Conservation (phyloP, 805 yeast species). For the Spathaspora passalidarum region DNA sequence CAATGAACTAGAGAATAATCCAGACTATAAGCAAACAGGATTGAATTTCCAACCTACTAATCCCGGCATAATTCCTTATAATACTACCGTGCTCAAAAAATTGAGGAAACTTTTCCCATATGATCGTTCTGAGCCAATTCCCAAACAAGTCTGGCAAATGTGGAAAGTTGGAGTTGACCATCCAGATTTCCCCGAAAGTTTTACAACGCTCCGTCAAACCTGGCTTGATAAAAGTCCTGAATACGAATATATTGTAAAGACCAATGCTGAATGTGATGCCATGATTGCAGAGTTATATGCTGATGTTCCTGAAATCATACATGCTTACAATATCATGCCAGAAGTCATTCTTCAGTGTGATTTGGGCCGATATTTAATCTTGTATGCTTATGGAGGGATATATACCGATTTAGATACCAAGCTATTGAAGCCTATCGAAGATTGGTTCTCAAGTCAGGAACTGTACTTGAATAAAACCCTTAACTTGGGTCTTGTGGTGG, state of each 20-base stretch:
- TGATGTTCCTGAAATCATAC: constrained; percentile 68
- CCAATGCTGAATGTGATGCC: constrained; percentile 66
- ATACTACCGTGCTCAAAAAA: constrained; percentile 66
- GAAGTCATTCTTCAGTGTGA: constrained; percentile 84
- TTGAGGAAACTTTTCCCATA: constrained; percentile 65
- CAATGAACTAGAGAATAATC: constrained; percentile 23
- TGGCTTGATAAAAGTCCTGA: constrained; percentile 76
- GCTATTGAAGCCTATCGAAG: constrained; percentile 64
- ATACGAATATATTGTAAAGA: constrained; percentile 69
- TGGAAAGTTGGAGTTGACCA: constrained; percentile 71
- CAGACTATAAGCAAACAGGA: constrained; percentile 32
- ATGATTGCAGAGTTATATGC: constrained; percentile 61
- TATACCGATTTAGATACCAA: constrained; percentile 90
- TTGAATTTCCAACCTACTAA: constrained; percentile 33
- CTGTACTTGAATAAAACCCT: constrained; percentile 23
- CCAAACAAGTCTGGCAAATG: constrained; percentile 79
- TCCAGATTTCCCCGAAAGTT: constrained; percentile 54
- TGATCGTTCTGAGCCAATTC: constrained; percentile 61
- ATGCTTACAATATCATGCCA: constrained; percentile 78
- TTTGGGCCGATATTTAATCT: constrained; percentile 82
- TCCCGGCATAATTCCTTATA: constrained; percentile 51
- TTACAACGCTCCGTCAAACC: constrained; percentile 53
- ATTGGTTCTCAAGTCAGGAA: constrained; percentile 64
- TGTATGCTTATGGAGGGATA: constrained; percentile 89
- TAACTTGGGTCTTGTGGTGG: constrained; percentile 73